Conservation (phyloP, 306 rosid genomes). For the Dryas octopetala region DNA sequence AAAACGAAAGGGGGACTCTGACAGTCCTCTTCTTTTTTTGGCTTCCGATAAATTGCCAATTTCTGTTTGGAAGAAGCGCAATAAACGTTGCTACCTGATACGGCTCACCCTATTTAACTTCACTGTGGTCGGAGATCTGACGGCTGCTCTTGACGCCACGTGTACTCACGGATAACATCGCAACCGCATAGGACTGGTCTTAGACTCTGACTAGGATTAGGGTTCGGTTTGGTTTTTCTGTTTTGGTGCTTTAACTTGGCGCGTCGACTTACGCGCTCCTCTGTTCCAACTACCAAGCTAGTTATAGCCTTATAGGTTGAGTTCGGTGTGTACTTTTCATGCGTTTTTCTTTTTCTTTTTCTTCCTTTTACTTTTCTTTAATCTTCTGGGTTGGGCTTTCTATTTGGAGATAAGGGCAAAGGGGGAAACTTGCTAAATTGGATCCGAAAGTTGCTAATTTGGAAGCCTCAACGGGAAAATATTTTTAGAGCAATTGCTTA, state of each 20-base stretch:
- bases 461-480: no score
- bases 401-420: background rate
- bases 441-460: no score
- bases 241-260: background rate
- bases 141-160: slow-evolving; percentile 4
- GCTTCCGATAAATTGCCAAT: background rate
- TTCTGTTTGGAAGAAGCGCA: slow-evolving; percentile 8
- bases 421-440: no score
- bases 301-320: background rate
- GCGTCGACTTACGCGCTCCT: slow-evolving; percentile 3
- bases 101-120: background rate
- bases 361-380: background rate
- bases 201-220: background rate
- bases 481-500: no score
- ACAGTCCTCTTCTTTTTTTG: background rate
- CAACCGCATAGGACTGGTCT: slow-evolving; percentile 19
- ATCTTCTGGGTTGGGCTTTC: background rate
- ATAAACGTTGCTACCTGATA: background rate
- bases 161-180: slow-evolving; percentile 1
- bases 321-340: background rate
- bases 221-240: background rate
- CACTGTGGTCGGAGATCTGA: background rate
- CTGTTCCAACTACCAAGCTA: background rate
- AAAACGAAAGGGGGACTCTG: background rate
- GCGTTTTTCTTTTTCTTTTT: background rate